Evolutionary conservation across 495 filamentous ascomycete genomes (phyloP), one percentile per base, ranked within the genome.

Genomic region (Stereocaulon alpinum): DNA sequence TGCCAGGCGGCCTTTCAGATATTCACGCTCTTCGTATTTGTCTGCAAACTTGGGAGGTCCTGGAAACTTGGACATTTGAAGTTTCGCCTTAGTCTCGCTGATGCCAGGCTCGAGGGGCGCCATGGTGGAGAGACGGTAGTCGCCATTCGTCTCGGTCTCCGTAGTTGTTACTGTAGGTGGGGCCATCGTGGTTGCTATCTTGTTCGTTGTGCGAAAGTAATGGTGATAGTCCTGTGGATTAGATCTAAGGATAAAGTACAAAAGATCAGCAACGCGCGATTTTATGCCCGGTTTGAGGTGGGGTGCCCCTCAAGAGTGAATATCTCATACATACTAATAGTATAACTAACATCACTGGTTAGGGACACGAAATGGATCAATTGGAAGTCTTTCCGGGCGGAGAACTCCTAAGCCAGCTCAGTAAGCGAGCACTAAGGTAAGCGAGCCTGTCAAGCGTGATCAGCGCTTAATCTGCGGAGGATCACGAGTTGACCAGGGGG

Each of bases 1-100:
- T 6, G 81, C 84, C 14, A 88, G 73, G 10, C 82, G 74, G 44
- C 81, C 81, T 67, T 87, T 88, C 47, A 85, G 74, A 61, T 83
- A 86, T 42, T 81, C 78, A 10, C 84, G 75, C 69, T 87, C 83
- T 59, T 82, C 66, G 61, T 80, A 72, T 56, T 80, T 80, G 68
- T 85, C 78, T 5, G 76, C 71, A 63, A 86, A 88, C 43, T 71
- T 77, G 2, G 80, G 82, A 53, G 77, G 73, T 2, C 67, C 62
- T 0, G 80, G 74, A 54, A 82, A 74, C 6, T 62, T 64, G n/a
- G 40, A 30, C 71, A 74, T 75, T 61, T 81, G 76, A 22, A 73
- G 68, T 54, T 74, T 34, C 47, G 75, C 61, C 42, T 58, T 47
- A 32, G 32, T 14, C 44, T 61, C 49, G 37, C 54, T 58, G 9